Percentiles rank a stretch among this genome's conserved stretches.
phyloP scores from a whole-genome alignment of 495 filamentous ascomycete species.

The Hyaloscypha bicolor region DNA sequence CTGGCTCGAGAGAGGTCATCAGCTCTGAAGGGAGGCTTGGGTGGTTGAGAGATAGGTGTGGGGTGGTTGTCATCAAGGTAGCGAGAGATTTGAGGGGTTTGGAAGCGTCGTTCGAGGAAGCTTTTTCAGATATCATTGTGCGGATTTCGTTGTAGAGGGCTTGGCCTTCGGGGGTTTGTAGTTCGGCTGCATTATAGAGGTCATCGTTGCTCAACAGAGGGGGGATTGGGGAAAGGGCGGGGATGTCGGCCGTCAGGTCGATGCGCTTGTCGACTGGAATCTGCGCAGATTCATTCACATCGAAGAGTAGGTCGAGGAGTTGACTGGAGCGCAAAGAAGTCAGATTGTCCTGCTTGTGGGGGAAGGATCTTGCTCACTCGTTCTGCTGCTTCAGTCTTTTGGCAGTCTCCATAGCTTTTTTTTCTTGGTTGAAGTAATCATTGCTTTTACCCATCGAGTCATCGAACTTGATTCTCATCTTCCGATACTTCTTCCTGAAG shows the following conservation, averaged over 20 bases:
- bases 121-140: slow-evolving; percentile 27
- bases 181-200: slow-evolving; percentile 37
- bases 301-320: slow-evolving; percentile 76
- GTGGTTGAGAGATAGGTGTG: slow-evolving; percentile 19
- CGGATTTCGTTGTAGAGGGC: slow-evolving; percentile 35
- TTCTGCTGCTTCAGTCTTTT: slow-evolving; percentile 84
- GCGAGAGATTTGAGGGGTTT: slow-evolving; percentile 44
- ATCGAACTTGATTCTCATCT: slow-evolving; percentile 86
- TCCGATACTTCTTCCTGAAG: slow-evolving; percentile 83
- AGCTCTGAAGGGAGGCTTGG: slow-evolving; percentile 7
- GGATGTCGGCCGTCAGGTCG: slow-evolving; percentile 25
- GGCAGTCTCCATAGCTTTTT: slow-evolving; percentile 73
- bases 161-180: slow-evolving; percentile 47
- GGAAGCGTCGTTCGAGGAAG: slow-evolving; percentile 41
- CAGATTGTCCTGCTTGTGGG: slow-evolving; percentile 56
- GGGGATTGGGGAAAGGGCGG: slow-evolving; percentile 20
- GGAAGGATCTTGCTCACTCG: slow-evolving; percentile 45
- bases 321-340: slow-evolving; percentile 22
- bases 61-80: slow-evolving; percentile 38
- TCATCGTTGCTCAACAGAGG: slow-evolving; percentile 21
- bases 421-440: slow-evolving; percentile 72
- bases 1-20: slow-evolving; percentile 5
- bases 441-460: slow-evolving; percentile 79
- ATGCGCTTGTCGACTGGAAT: slow-evolving; percentile 75
- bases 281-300: slow-evolving; percentile 79